Base-by-base conservation (phyloP, 2,329 filamentous ascomycete genomes). In the Chrysoporthe cubensis region DNA sequence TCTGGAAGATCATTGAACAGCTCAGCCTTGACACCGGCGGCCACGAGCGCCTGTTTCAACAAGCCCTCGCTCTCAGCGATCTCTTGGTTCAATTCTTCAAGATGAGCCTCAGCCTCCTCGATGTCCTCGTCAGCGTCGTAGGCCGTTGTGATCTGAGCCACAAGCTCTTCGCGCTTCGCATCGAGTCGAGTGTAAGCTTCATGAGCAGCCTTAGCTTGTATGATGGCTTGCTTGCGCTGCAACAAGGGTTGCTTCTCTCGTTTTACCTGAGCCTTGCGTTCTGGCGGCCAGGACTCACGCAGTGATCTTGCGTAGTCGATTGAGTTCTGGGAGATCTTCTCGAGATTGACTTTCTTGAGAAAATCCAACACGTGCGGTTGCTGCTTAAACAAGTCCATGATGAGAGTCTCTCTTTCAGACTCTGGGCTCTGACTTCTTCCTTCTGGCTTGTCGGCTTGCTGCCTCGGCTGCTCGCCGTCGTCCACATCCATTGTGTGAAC, bases 51-150 rank as follows among this genome's bases (percentile, higher is more conserved):
- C 56, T 74, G 74, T 37, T 82, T 76, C 26, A 88, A 75, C 0
- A 72, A 72, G 32, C 77, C 74, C 70, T 86, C 84, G 69, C 80
- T 80, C 48, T 76, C 73, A 66, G 82, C 79, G 16, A 87, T 76
- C 64, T 80, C 74, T 61, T 79, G 79, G 13, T 80, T 80, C 48
- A 88, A 73, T 46, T 82, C 78, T 67, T 87, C 84, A 9, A 88
- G 76, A 52, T 78, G 80, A 44, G 75, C 73, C 71, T 88, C 85
- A 32, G 86, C 83, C 11, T 83, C 81, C 2, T 84, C 81, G 1
- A 83, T 87, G 60, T 87, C 82, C 16, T 83, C 73, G 34, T 81
- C 81, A 11, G 85, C 80, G 16, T 80, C 80, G 69, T 87, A 88
- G 0, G 83, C 83, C 66, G 84, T 78, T 3, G 80, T 79, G 61